Evolutionary conservation across 2,329 filamentous ascomycete genomes (phyloP), one percentile per base, ranked within the genome.

Genomic region (Fusarium sterilihyphosum): DNA sequence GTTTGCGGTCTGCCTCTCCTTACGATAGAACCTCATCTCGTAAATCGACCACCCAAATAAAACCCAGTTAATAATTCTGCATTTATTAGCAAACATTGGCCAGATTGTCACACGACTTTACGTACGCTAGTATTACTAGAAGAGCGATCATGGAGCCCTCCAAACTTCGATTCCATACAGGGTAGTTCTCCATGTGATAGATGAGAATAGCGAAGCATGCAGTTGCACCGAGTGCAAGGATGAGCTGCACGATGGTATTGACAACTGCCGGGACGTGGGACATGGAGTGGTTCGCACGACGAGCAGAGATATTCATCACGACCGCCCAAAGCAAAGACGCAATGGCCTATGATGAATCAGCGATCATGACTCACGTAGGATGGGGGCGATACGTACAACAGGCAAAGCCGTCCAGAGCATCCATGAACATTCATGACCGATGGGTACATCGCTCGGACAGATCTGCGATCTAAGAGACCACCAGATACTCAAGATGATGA

Each of bases 401-500:
- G 78, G 78, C 4, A 79, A 63, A 38, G 69, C 76, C 13, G 75
- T 46, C 77, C 78, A 79, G 3, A 79, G 59, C 33, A 77, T 38
- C 74, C 73, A 75, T 6, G 73, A 78, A 57, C 78, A 79, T 6
- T 56, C 31, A n/a, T 73, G 61, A 13, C 61, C 66, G 11, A 70
- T 61, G 11, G 38, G 41, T 7, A 65, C 74, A 60, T 68, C 56
- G 18, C 33, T 54, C 1, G 77, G 74, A 54, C 78, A 79, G 17
- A 71, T 58, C n/a, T 70, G 65, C 6, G 72, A 65, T 17, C 68
- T 59, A 17, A 76, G 50, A 54, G 76, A 78, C 78, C 78, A 79
- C 78, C 78, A 87, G 16, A 91, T 71, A 17, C 87, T 78, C 22
- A 87, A 74, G 35, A 82, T 63, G 54, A 88, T 81, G 35, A 84